phyloP scores from a whole-genome alignment of 768 basidiomycete species.

The Tricholomella constricta region DNA sequence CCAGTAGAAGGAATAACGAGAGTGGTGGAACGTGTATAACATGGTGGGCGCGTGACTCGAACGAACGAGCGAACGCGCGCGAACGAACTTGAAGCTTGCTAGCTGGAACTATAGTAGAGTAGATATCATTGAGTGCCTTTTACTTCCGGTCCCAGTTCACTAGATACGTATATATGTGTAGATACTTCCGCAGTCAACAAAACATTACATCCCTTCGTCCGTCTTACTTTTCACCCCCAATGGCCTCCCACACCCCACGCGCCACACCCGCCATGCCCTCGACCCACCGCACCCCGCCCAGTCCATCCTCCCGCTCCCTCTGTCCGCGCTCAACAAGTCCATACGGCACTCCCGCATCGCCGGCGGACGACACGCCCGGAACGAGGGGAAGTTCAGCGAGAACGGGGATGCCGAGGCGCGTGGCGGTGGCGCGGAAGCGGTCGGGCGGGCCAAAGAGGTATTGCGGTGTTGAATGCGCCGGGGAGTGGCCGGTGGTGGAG shows the following conservation, averaged over 20 bases:
- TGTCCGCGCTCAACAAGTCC: conserved; percentile 16
- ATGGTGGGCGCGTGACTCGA: too few species aligned
- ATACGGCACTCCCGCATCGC: conserved; percentile 60
- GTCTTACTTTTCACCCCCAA: background rate
- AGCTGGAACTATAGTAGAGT: too few species aligned
- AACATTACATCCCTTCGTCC: too few species aligned
- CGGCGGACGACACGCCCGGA: conserved; percentile 66
- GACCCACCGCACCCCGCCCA: conserved; percentile 18
- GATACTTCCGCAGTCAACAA: too few species aligned
- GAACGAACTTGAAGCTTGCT: too few species aligned
- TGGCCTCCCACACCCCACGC: conserved; percentile 12
- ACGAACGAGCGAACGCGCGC: too few species aligned
- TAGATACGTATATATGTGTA: too few species aligned
- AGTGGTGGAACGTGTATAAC: too few species aligned
- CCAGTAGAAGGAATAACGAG: too few species aligned
- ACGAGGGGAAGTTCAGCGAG: conserved; percentile 85
- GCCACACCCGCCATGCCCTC: conserved; percentile 18
- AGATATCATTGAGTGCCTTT: too few species aligned
- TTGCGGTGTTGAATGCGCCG: conserved; percentile 36
- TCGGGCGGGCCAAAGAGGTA: conserved; percentile 72
- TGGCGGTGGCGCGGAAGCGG: conserved; percentile 60
- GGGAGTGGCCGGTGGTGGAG: too few species aligned
- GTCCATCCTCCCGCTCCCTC: conserved; percentile 11
- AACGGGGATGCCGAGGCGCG: conserved; percentile 57
- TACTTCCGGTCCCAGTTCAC: too few species aligned